Percentiles rank a stretch among this genome's conserved stretches.
Conservation (phyloP, 2,329 filamentous ascomycete species). For the Botrytis tulipae region DNA sequence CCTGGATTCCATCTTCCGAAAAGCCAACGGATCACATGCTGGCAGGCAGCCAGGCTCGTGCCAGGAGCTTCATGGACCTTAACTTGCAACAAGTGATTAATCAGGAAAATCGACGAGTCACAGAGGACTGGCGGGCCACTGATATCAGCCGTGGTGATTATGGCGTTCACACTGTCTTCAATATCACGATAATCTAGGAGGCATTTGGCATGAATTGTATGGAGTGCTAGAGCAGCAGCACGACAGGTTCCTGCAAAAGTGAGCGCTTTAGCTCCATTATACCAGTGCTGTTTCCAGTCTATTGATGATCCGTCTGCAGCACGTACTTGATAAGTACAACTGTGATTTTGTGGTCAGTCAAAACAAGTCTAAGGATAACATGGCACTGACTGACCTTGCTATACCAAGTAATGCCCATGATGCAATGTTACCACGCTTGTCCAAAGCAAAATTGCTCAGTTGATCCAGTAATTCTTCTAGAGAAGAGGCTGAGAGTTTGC, state of each 20-base stretch:
- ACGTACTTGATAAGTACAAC: conserved; percentile 47
- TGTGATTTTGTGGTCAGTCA: conserved; percentile 34
- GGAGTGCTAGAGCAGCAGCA: conserved; percentile 68
- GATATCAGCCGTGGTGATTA: conserved; percentile 74
- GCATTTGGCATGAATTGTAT: conserved; percentile 61
- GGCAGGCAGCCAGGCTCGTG: conserved; percentile 64
- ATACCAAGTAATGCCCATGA: conserved; percentile 87
- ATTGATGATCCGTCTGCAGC: conserved; percentile 43
- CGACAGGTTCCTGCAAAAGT: conserved; percentile 70
- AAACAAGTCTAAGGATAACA: neutral
- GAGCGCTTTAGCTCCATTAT: conserved; percentile 67
- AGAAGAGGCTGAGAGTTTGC: conserved; percentile 49
- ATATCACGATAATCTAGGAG: conserved; percentile 68
- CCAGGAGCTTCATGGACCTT: conserved; percentile 67
- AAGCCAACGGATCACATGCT: conserved; percentile 77
- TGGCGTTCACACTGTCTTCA: conserved; percentile 66
- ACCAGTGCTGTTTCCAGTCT: conserved; percentile 74
- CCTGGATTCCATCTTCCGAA: conserved; percentile 79
- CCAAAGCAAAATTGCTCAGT: conserved; percentile 58
- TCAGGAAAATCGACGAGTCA: conserved; percentile 75
- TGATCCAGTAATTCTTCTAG: conserved; percentile 56
- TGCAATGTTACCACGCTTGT: conserved; percentile 65
- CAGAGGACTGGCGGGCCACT: conserved; percentile 75
- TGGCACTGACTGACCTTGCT: conserved; percentile 61
- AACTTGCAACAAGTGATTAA: conserved; percentile 65